phyloP scores from a whole-genome alignment of 495 filamentous ascomycete species.

The Penicillium paradoxum region DNA sequence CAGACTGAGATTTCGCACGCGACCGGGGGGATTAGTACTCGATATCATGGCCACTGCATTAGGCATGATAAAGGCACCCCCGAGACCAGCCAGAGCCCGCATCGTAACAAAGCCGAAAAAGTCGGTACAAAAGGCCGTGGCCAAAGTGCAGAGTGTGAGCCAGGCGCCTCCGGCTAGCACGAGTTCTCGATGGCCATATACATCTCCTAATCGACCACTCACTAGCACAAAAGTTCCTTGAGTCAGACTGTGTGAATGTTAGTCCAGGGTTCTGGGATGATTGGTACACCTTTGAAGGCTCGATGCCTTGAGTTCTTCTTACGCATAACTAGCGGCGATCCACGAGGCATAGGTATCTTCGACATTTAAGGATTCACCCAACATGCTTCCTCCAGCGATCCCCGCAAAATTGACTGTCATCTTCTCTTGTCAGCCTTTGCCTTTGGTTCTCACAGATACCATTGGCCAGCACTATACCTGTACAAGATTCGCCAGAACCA shows the following conservation, averaged over 20 bases:
- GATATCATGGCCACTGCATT: conserved; percentile 47
- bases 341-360: conserved; percentile 24
- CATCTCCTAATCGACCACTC: conserved; percentile 45
- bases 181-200: conserved; percentile 46
- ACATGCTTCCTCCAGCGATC: conserved; percentile 26
- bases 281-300: background rate
- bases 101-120: conserved; percentile 38
- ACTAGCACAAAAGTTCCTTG: conserved; percentile 48
- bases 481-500: conserved; percentile 26
- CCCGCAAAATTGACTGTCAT: conserved; percentile 33
- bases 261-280: background rate
- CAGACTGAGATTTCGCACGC: conserved; percentile 42
- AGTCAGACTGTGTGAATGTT: conserved; percentile 29
- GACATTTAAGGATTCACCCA: conserved; percentile 19
- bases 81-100: conserved; percentile 40
- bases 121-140: conserved; percentile 38
- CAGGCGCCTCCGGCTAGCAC: conserved; percentile 35
- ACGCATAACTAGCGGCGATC: conserved; percentile 33
- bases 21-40: conserved; percentile 42
- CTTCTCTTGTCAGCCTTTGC: conserved; percentile 1
- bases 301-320: background rate
- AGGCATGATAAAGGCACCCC: conserved; percentile 43
- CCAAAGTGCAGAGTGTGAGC: conserved; percentile 34
- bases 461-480: conserved; percentile 15
- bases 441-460: background rate